These are phyloP conservation scores for Pisolithus thermaeus DNA, from an alignment of 1,284 basidiomycete species.

Conservation along the genomic window DNA sequence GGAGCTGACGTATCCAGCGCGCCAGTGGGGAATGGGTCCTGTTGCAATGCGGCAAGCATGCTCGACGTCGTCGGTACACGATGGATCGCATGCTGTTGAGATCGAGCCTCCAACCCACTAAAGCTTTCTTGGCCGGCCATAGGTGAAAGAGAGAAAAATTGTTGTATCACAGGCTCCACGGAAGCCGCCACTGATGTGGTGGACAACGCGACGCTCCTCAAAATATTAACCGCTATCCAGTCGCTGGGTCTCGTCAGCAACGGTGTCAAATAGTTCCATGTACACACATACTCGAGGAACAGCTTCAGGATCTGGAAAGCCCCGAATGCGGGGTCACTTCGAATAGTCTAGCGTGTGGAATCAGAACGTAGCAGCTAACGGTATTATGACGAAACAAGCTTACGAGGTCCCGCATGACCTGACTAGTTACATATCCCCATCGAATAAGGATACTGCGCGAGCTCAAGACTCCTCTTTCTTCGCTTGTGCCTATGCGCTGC, in stretches of 20 bases:
- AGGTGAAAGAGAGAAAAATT: conserved; percentile 73
- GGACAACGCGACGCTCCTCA: conserved; percentile 78
- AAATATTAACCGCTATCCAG: conserved; percentile 84
- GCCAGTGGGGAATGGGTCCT: conserved; percentile 59
- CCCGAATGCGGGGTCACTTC: conserved; percentile 83
- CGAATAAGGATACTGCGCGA: conserved; percentile 80
- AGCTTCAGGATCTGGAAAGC: conserved; percentile 87
- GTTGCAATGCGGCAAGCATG: conserved; percentile 79
- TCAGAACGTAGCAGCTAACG: conserved; percentile 9
- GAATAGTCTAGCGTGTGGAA: conserved; percentile 57
- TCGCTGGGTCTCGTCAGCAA: conserved; percentile 46
- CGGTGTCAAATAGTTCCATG: conserved; percentile 8
- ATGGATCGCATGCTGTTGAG: conserved; percentile 43
- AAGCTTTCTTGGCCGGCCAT: conserved; percentile 78
- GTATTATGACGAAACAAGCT: conserved; percentile 24
- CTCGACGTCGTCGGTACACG: conserved; percentile 80
- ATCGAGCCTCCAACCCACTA: conserved; percentile 51
- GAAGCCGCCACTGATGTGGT: conserved; percentile 86
- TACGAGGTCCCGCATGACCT: conserved; percentile 83
- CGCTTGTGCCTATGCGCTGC: conserved; percentile 47
- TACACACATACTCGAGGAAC: conserved; percentile 70
- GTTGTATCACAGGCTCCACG: conserved; percentile 82
- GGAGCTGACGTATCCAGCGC: conserved; percentile 57
- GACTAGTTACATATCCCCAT: conserved; percentile 88
- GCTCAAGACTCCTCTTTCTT: conserved; percentile 77